Evolutionary conservation across 1,139 yeast species (phyloP).

Genomic region (Geotrichum klebahnii): DNA sequence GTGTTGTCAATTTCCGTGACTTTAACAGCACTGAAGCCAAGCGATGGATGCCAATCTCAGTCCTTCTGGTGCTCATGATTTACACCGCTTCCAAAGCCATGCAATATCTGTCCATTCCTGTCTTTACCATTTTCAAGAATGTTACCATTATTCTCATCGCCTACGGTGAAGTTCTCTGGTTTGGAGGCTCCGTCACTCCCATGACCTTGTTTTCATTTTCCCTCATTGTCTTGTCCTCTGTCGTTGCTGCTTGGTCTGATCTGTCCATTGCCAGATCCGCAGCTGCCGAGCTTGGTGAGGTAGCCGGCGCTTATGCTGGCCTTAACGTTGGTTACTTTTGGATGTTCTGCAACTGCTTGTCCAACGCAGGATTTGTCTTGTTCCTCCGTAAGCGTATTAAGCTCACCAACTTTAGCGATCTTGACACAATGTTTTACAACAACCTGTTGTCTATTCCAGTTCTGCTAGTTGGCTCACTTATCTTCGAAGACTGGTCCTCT

Average conservation of each 20-base stretch:
- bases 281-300: conserved; percentile 34
- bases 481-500: conserved; percentile 90
- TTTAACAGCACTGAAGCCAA: conserved; percentile 84
- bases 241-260: conserved; percentile 93
- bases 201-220: conserved; percentile 85
- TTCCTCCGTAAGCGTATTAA: conserved; percentile 96
- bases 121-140: conserved; percentile 95
- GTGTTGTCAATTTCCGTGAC: conserved; percentile 79
- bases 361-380: conserved; percentile 89
- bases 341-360: conserved; percentile 92
- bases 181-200: conserved; percentile 86
- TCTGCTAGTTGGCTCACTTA: conserved; percentile 64
- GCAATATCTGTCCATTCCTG: conserved; percentile 86
- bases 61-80: conserved; percentile 85
- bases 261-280: conserved; percentile 41
- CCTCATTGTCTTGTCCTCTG: conserved; percentile 87
- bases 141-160: conserved; percentile 94
- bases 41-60: conserved; percentile 87
- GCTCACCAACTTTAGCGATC: conserved; percentile 93
- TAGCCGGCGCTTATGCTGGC: conserved; percentile 23
- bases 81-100: conserved; percentile 95
- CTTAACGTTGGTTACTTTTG: conserved; percentile 86
- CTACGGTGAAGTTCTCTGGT: conserved; percentile 96
- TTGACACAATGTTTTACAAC: conserved; percentile 98
- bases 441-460: conserved; percentile 89